Evolutionary conservation across 2,329 filamentous ascomycete species (phyloP).

Genomic region (Epichloe scottii): DNA sequence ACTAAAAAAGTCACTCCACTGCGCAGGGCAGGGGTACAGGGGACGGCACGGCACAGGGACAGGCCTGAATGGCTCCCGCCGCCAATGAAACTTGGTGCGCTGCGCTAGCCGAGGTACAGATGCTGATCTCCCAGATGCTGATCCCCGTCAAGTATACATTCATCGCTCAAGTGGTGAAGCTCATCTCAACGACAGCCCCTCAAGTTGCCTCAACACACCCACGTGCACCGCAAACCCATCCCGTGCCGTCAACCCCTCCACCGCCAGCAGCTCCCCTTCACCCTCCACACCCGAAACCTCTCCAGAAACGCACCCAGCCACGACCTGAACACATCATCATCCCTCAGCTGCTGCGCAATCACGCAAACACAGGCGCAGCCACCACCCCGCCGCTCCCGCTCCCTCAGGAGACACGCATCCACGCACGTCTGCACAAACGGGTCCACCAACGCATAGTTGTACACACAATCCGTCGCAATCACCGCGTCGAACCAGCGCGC

Average conservation of each 20-base stretch:
- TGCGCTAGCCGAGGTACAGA: too few species aligned
- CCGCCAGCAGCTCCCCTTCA: slow-evolving; percentile 50
- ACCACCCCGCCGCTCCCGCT: slow-evolving; percentile 7
- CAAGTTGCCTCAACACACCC: slow-evolving; percentile 38
- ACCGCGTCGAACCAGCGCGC: slow-evolving; percentile 53
- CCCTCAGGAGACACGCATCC: slow-evolving; percentile 55
- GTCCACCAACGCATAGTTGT: slow-evolving; percentile 74
- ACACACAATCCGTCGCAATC: slow-evolving; percentile 86
- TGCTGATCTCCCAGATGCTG: too few species aligned
- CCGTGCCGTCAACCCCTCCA: slow-evolving; percentile 43
- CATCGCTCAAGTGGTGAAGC: too few species aligned
- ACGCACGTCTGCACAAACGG: slow-evolving; percentile 74
- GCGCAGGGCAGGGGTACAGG: too few species aligned
- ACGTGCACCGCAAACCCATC: slow-evolving; percentile 77
- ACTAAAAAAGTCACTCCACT: too few species aligned
- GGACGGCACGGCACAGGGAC: too few species aligned
- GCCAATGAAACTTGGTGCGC: too few species aligned
- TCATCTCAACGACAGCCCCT: slow-evolving; percentile 13
- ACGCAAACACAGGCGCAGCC: slow-evolving; percentile 49
- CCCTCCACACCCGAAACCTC: slow-evolving; percentile 62
- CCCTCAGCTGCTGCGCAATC: slow-evolving; percentile 79
- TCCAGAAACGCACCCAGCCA: slow-evolving; percentile 61
- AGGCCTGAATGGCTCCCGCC: too few species aligned
- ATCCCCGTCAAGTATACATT: too few species aligned
- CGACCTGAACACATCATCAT: slow-evolving; percentile 69